A percentile compares a stretch with the other conserved stretches of the same genome.
Evolutionary conservation across 192 early-diverging fungal genomes (phyloP).

Genomic region (Coemansia sp.): DNA sequence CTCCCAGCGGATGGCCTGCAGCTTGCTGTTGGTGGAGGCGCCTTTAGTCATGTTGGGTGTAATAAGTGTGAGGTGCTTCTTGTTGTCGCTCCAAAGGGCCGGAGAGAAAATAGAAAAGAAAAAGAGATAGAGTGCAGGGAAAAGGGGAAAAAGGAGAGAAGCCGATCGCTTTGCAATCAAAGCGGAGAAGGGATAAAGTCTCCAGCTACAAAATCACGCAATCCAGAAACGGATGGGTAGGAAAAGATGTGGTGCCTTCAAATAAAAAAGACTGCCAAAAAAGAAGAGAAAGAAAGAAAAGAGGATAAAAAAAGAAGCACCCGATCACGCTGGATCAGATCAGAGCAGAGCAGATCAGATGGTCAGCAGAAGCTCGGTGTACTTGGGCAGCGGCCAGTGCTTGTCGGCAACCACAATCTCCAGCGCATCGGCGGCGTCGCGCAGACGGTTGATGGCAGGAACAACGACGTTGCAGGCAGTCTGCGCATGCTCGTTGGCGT

Average conservation of each 20-base stretch:
- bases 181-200: too few species aligned
- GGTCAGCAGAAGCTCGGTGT: constrained; percentile 86
- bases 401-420: constrained; percentile 86
- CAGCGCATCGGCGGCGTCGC: constrained; percentile 70
- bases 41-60: background rate
- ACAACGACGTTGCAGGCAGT: constrained; percentile 62
- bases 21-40: constrained; percentile 4
- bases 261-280: background rate
- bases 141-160: background rate
- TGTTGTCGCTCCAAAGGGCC: too few species aligned
- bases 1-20: constrained; percentile 50
- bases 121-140: background rate
- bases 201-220: too few species aligned
- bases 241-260: background rate
- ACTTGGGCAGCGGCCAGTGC: constrained; percentile 96
- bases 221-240: too few species aligned
- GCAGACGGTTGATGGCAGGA: constrained; percentile 70
- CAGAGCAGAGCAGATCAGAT: constrained; percentile 37
- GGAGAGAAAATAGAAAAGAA: background rate
- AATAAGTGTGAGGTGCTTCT: too few species aligned
- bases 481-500: constrained; percentile 67
- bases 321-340: background rate
- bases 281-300: background rate
- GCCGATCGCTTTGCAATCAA: too few species aligned
- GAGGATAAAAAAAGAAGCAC: constrained; percentile 5